These are phyloP conservation scores for Baudoinia panamericana DNA, from an alignment of 495 filamentous ascomycete genomes.

Conservation along the genomic window DNA sequence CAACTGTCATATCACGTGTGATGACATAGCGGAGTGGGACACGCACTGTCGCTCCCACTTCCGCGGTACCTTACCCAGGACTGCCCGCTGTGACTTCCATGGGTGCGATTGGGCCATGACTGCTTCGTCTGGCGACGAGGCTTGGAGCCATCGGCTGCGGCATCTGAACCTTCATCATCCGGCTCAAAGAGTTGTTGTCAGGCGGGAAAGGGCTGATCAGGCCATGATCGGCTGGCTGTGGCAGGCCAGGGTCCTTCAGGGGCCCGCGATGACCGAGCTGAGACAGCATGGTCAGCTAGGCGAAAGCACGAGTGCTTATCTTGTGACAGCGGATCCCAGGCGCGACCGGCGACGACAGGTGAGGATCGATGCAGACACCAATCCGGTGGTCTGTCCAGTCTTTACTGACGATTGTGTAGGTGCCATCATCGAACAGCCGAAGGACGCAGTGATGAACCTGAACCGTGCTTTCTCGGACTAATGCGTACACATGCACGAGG, in stretches of 20 bases:
- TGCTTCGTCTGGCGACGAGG: background rate
- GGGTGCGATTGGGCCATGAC: conserved; percentile 1
- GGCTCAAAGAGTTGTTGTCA: background rate
- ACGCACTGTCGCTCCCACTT: conserved; percentile 7
- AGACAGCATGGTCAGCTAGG: conserved; percentile 3
- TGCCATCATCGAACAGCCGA: background rate
- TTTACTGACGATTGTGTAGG: background rate
- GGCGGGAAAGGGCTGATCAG: background rate
- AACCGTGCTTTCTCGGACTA: background rate
- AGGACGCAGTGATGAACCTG: background rate
- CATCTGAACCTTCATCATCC: background rate
- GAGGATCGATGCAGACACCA: no score
- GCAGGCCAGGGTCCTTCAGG: conserved; percentile 1
- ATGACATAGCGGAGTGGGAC: conserved; percentile 2
- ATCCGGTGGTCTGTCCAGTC: no score
- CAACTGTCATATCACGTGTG: background rate
- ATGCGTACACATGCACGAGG: background rate
- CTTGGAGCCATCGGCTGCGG: background rate
- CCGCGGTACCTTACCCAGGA: conserved; percentile 1
- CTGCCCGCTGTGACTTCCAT: conserved; percentile 7
- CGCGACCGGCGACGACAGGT: background rate
- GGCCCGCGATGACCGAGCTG: conserved; percentile 7
- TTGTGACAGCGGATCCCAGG: background rate
- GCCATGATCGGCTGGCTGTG: background rate
- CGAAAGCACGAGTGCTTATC: background rate